A percentile compares a stretch with the other conserved stretches of the same genome.
These are phyloP conservation scores for Platanthera zijinensis DNA, from an alignment of 106 monocot genomes.

Conservation along the genomic window DNA sequence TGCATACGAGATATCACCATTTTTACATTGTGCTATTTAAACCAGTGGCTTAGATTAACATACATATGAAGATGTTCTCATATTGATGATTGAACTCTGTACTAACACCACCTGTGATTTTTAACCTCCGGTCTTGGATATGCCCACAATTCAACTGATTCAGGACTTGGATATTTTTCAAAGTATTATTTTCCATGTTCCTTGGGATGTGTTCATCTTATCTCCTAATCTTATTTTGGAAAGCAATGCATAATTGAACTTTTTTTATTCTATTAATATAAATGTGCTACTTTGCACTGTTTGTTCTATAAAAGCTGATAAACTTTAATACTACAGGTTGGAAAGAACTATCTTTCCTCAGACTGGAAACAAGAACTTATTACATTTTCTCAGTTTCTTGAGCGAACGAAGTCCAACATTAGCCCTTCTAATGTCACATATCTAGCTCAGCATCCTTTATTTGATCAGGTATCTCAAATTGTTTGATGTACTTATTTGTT, in stretches of 20 bases:
- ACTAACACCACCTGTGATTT: background rate
- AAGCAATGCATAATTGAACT: background rate
- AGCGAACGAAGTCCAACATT: constrained; percentile 47
- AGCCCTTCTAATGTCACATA: constrained; percentile 43
- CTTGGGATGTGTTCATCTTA: background rate
- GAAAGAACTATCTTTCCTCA: constrained; percentile 70
- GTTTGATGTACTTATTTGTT: background rate
- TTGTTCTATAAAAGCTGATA: background rate
- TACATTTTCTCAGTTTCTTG: constrained; percentile 85
- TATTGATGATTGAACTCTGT: background rate
- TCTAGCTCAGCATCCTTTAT: constrained; percentile 94
- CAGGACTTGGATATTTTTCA: background rate
- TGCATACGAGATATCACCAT: background rate
- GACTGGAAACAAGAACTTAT: constrained; percentile 98
- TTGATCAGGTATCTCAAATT: constrained; percentile 68
- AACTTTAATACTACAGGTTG: constrained; percentile 49
- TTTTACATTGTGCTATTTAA: background rate
- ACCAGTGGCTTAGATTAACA: background rate
- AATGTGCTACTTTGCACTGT: background rate
- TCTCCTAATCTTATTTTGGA: background rate
- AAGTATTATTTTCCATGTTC: too few species aligned
- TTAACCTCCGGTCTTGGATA: too few species aligned
- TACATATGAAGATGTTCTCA: background rate
- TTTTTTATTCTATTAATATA: background rate
- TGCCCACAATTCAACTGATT: too few species aligned